Evolutionary conservation across 2,329 filamentous ascomycete species (phyloP).

Genomic region (Colletotrichum sp.): DNA sequence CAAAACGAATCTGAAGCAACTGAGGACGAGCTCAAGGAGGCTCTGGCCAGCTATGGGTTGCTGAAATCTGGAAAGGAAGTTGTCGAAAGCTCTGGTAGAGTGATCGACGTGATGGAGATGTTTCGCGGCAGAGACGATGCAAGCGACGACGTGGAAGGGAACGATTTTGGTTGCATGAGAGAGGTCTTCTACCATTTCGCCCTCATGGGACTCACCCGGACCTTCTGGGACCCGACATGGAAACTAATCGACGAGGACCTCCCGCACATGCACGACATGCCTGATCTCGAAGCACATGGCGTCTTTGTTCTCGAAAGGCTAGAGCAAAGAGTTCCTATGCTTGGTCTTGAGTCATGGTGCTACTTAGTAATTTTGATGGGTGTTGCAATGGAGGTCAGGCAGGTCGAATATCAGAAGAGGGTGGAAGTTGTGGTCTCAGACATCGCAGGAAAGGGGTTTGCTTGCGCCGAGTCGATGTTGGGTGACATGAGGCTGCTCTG

Average conservation of each 20-base stretch:
- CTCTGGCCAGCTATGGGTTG: not conserved
- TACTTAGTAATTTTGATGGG: not conserved
- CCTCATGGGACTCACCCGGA: slow-evolving; percentile 2
- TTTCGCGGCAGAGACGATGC: not conserved
- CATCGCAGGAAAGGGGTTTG: not conserved
- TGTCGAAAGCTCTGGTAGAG: not conserved
- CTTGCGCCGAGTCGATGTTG: not conserved
- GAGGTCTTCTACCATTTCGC: not conserved
- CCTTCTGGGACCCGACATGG: slow-evolving; percentile 6
- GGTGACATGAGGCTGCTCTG: not conserved
- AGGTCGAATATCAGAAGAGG: not conserved
- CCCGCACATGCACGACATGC: not conserved
- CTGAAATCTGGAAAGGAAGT: not conserved
- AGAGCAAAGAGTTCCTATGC: not conserved
- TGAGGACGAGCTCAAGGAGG: not conserved
- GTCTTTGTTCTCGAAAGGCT: not conserved
- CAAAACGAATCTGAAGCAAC: not conserved
- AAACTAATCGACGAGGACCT: slow-evolving; percentile 2
- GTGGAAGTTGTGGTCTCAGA: not conserved
- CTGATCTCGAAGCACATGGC: not conserved
- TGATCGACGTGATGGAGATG: not conserved
- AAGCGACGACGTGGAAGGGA: not conserved
- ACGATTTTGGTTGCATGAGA: not conserved
- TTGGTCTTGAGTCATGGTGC: not conserved
- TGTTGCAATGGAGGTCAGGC: not conserved